Base-by-base conservation (phyloP, 2,329 filamentous ascomycete genomes). In the Neopestalotiopsis sp. region DNA sequence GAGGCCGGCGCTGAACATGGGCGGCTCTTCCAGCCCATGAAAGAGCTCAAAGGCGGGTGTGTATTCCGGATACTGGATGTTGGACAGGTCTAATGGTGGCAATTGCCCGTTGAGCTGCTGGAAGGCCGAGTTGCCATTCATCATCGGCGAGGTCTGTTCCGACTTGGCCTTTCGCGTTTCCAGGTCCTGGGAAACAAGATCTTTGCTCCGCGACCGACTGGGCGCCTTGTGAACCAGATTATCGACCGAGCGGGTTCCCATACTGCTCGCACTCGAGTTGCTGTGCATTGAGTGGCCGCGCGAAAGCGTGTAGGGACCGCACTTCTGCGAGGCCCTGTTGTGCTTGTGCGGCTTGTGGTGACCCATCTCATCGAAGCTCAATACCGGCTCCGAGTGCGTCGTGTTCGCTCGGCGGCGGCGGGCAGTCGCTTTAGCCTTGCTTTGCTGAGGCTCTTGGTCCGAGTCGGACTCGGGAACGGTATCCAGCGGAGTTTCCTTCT, bases 381-480 rank as follows among this genome's bases (percentile, higher is more conserved):
- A 79, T 69, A 86, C 79, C 66, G 83, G 85, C 70, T 91, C 90
- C 5, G 89, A 90, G 73, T 89, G 89, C 67, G 87, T 85, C 58
- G 89, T 90, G 75, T 89, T 88, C 69, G 90, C 88, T 71, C 89
- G 84, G 73, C 88, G 86, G 73, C 87, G 84, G 65, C 86, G 85
- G 40, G 78, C 67, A 77, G 79, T 75, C 73, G 81, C 72, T 74
- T 86, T 87, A 68, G 83, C 75, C 64, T 77, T 78, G 79, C 71
- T 78, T 77, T 70, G 77, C 38, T 76, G 75, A 61, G 79, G 75
- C 67, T 86, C 83, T 70, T 82, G 75, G 70, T 90, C 86, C 70
- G 88, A 87, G 75, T 90, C 87, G 71, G 88, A 89, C 78, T 92
- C 90, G 67, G 88, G 89, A 17, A 91, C 89, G 1, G 89, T 87